A percentile compares a stretch with the other conserved stretches of the same genome.
Evolutionary conservation across 139 green algal species (phyloP).

Genomic region (Picochlorum sp.): DNA sequence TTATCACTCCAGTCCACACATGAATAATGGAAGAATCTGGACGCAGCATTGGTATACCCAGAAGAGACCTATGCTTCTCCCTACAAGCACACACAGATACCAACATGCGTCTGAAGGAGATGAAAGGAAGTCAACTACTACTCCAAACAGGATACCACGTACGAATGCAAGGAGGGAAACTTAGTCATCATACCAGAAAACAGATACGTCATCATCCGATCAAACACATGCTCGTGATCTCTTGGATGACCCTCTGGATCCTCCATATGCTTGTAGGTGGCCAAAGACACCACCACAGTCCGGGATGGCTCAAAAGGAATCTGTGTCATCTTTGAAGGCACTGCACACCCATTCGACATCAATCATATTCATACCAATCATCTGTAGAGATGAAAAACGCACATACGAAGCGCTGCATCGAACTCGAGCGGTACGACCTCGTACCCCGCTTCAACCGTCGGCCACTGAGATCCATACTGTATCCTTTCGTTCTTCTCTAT

Average conservation of each 20-base stretch:
- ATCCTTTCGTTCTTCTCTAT: too few relatives aligned
- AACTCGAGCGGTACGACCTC: too few relatives aligned
- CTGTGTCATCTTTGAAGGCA: not conserved
- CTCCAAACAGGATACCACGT: too few relatives aligned
- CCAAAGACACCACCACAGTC: not conserved
- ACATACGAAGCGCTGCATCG: too few relatives aligned
- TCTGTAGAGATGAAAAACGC: too few relatives aligned
- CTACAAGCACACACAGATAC: too few relatives aligned
- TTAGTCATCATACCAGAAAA: not conserved
- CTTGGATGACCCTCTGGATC: not conserved
- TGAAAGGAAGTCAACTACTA: not conserved
- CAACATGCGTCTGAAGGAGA: not conserved
- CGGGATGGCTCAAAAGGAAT: not conserved
- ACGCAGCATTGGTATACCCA: not conserved
- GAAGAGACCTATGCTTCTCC: not conserved
- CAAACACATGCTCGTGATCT: not conserved
- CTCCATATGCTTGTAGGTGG: not conserved
- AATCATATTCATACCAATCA: too few relatives aligned
- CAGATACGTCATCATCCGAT: not conserved
- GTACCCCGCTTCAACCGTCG: too few relatives aligned
- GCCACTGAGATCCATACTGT: too few relatives aligned
- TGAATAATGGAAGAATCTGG: not conserved
- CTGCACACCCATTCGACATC: not conserved
- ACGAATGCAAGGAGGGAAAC: too few relatives aligned
- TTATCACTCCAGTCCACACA: slow-evolving; percentile 6